phyloP scores from a whole-genome alignment of 225 moss, liverwort and hornwort genomes.

The Climacium dendroides region DNA sequence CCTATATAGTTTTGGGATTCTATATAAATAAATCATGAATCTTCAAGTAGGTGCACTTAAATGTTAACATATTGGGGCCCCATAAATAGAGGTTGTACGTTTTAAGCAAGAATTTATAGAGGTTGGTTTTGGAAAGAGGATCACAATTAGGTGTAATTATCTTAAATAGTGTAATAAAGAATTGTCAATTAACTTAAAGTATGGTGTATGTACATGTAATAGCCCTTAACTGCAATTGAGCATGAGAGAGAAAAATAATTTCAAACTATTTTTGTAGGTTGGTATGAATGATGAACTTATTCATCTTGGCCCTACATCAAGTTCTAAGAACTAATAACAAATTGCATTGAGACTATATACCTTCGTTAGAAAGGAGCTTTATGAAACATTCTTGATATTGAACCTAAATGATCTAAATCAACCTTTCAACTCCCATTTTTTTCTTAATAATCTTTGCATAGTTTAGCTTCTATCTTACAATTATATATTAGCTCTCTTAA shows the following conservation, averaged over 20 bases:
- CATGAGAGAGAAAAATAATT: not conserved
- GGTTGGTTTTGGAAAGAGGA: not conserved
- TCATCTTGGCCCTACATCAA: not conserved
- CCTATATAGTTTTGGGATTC: not conserved
- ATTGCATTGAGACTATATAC: not conserved
- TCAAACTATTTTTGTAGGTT: not conserved
- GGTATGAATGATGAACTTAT: not conserved
- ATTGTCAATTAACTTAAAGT: not conserved
- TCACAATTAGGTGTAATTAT: not conserved
- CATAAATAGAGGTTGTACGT: not conserved
- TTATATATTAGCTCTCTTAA: not conserved
- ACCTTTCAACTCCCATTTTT: not conserved
- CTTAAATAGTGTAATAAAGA: not conserved
- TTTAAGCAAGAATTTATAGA: rapidly evolving
- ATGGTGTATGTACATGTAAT: not conserved
- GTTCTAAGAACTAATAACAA: rapidly evolving
- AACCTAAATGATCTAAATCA: not conserved
- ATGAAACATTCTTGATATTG: not conserved
- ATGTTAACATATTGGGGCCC: not conserved
- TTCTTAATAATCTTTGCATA: not conserved
- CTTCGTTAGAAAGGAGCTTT: rapidly evolving
- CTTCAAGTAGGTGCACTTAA: not conserved
- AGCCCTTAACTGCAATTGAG: not conserved
- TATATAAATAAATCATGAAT: not conserved
- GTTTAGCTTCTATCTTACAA: too few species aligned